phyloP scores from a whole-genome alignment of 306 rosid species.

The Gastrolobium bilobum region DNA sequence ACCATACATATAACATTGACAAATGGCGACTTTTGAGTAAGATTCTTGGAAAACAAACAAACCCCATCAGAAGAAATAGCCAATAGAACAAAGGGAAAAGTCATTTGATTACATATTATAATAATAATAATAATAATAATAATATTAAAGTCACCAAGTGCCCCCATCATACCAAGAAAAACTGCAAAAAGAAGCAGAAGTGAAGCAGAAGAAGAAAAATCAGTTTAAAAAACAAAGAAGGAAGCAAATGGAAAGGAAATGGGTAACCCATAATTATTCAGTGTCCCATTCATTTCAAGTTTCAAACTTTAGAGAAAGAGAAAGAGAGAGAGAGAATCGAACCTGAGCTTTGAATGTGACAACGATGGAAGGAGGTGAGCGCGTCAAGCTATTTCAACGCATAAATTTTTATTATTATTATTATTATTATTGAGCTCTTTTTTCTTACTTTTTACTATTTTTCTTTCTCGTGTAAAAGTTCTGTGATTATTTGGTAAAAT shows the following conservation, averaged over 20 bases:
- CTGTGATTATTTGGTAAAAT: too few species aligned
- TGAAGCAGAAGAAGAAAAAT: not conserved
- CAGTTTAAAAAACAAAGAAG: not conserved
- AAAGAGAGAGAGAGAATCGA: not conserved
- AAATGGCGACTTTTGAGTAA: slow-evolving; percentile 6
- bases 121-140: not conserved
- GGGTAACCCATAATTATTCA: not conserved
- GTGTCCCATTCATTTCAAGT: not conserved
- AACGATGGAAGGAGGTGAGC: not conserved
- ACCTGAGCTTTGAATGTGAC: too few species aligned
- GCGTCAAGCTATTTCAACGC: too few species aligned
- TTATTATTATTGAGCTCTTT: too few species aligned
- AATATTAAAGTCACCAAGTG: not conserved
- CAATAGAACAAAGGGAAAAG: slow-evolving; percentile 27
- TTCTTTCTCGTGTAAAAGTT: too few species aligned
- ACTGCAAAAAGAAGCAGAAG: not conserved
- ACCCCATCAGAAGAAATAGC: slow-evolving; percentile 1
- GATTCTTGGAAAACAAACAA: slow-evolving; percentile 44
- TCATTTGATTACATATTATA: not conserved
- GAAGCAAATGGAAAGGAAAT: not conserved
- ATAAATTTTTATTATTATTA: too few species aligned
- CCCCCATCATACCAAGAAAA: not conserved
- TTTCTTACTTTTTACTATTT: too few species aligned
- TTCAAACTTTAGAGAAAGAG: slow-evolving; percentile 6
- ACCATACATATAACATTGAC: not conserved